phyloP scores from a whole-genome alignment of 2,329 filamentous ascomycete genomes.

The Pseudogymnoascus sp. region DNA sequence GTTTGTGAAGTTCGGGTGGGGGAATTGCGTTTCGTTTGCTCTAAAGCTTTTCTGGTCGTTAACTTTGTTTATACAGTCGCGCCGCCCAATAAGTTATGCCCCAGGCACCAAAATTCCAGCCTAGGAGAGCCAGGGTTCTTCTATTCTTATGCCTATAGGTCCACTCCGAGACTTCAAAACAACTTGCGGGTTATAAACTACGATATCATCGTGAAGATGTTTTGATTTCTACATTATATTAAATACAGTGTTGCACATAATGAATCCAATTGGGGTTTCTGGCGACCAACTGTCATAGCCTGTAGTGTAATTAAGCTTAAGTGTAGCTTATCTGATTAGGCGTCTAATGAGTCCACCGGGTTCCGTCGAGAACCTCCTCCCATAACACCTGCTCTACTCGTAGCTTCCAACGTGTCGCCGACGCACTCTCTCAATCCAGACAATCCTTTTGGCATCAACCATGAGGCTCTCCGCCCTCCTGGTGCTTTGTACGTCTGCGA shows the following conservation, averaged over 20 bases:
- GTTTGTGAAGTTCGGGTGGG: not conserved
- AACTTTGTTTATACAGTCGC: slow-evolving; percentile 5
- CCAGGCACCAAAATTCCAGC: slow-evolving; percentile 6
- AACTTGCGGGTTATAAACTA: not conserved
- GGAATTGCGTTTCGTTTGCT: not conserved
- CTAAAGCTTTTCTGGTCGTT: slow-evolving; percentile 3
- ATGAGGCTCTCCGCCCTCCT: not conserved
- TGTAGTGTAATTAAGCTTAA: slow-evolving; percentile 6
- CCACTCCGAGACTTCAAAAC: not conserved
- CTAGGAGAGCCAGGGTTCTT: not conserved
- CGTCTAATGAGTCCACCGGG: not conserved
- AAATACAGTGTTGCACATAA: not conserved
- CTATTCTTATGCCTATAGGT: not conserved
- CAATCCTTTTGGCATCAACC: not conserved
- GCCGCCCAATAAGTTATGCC: not conserved
- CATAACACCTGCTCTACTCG: not conserved
- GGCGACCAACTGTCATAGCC: not conserved
- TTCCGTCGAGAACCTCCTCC: not conserved
- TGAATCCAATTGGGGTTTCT: not conserved
- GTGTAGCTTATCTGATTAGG: slow-evolving; percentile 6
- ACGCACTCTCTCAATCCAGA: not conserved
- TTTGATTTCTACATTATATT: not conserved
- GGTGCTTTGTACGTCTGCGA: not conserved
- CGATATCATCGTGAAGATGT: not conserved
- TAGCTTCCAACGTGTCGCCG: not conserved